Evolutionary conservation across 371 early-diverging fungal species (phyloP).

Genomic region (Phascolomyces articulosus): DNA sequence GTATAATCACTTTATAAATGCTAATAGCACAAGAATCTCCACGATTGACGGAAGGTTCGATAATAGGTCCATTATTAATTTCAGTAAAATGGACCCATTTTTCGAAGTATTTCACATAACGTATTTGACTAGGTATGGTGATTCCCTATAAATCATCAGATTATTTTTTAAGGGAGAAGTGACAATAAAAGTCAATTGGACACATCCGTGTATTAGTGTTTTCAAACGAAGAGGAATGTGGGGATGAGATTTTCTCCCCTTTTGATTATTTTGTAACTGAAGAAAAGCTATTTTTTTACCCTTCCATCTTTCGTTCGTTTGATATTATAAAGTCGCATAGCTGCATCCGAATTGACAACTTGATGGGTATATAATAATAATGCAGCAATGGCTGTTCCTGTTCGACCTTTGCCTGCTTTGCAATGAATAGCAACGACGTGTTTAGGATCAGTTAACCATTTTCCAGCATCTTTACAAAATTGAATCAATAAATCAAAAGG

Average conservation of each 20-base stretch:
- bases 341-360: conserved; percentile 46
- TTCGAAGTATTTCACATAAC: conserved; percentile 67
- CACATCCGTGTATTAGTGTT: not conserved
- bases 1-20: not conserved
- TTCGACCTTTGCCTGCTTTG: conserved; percentile 82
- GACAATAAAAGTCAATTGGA: no score
- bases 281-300: conserved; percentile 32
- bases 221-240: no score
- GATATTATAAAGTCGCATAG: conserved; percentile 58
- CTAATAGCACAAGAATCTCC: not conserved
- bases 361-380: conserved; percentile 54
- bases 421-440: conserved; percentile 77
- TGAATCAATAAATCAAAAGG: conserved; percentile 55
- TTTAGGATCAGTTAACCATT: conserved; percentile 49
- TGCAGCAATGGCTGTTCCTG: conserved; percentile 71
- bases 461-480: conserved; percentile 62
- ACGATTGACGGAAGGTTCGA: not conserved
- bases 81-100: conserved; percentile 34
- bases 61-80: not conserved
- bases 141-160: conserved; percentile 53
- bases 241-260: not conserved
- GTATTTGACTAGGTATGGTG: conserved; percentile 69
- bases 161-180: no score
- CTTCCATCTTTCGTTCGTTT: conserved; percentile 57
- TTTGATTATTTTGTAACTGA: not conserved